Conservation (phyloP, 2,329 filamentous ascomycete genomes). For the Fusarium sp. region DNA sequence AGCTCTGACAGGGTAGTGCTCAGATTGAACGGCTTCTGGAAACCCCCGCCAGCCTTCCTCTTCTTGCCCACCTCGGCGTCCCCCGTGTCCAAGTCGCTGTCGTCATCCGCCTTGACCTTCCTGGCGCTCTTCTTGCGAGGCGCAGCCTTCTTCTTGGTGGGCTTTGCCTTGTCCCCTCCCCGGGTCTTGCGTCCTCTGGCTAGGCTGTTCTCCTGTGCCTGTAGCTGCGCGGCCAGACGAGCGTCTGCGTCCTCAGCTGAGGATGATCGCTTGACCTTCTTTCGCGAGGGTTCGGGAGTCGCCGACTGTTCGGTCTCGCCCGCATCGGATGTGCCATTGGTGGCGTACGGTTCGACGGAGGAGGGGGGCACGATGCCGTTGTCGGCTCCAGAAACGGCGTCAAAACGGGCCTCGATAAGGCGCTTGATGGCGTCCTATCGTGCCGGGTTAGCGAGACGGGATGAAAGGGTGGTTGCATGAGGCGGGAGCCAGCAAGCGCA, state of each 20-base stretch:
- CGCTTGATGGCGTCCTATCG: conserved; percentile 71
- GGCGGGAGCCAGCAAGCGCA: not conserved
- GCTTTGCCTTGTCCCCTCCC: conserved; percentile 68
- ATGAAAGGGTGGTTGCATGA: not conserved
- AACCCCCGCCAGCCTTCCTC: conserved; percentile 89
- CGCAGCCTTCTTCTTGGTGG: conserved; percentile 69
- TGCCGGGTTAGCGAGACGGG: conserved; percentile 1
- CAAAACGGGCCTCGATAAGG: conserved; percentile 79
- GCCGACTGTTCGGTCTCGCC: conserved; percentile 61
- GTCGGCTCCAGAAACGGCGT: conserved; percentile 67
- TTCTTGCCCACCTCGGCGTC: conserved; percentile 66
- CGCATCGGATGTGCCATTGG: conserved; percentile 48
- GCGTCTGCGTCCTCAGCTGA: conserved; percentile 81
- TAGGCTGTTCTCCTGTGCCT: conserved; percentile 88
- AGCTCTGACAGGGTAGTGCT: conserved; percentile 76
- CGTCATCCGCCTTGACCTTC: conserved; percentile 81
- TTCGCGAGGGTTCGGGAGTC: conserved; percentile 60
- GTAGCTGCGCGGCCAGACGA: conserved; percentile 84
- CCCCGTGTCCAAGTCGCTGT: conserved; percentile 77
- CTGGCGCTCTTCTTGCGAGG: conserved; percentile 79
- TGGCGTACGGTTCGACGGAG: conserved; percentile 46
- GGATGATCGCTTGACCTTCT: conserved; percentile 75
- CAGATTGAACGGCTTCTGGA: conserved; percentile 86
- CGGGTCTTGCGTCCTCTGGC: conserved; percentile 77
- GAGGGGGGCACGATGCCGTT: conserved; percentile 60